Base-by-base conservation (phyloP, 192 early-diverging fungal species). In the Dimargaris cristalligena region DNA sequence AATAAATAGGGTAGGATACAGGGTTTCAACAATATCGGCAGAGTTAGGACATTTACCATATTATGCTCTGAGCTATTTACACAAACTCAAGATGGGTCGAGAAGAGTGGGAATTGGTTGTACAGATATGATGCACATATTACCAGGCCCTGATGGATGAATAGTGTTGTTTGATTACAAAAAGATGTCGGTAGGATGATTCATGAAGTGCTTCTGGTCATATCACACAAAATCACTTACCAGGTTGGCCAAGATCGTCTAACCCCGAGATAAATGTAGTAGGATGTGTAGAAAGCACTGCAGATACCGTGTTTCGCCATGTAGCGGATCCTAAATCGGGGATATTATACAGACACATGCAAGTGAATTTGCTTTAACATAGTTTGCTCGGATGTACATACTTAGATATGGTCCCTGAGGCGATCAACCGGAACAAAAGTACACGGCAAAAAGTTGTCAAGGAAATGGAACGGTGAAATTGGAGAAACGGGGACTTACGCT, bases 281-380 rank as follows among this genome's bases (percentile, higher is more conserved):
- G 72, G 74, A n/a, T 89, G 84, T 10, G 85, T 88, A 4, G 88
- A 92, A 25, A 92, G 62, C 29, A 81, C 80, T 50, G 86, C 87
- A 2, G 87, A 88, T 4, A 92, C 78, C 2, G 87, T 90, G 66
- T 92, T 92, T 34, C 84, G 79, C 90, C 90, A 92, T 0, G 86
- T 89, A 0, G 78, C 75, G 0, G 83, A 78, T 65, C 74, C 81
- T 82, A 8, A 4, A 9, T n/a, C 14, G 28, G 34, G 48, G 34
- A 59, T 6, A 10, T 28, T 28, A 22, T 28, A 28, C 4, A 28
- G 16, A 14, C 11, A 11, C 29, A 2, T 16, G 29, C 22, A 22
- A 61, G 16, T 0, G 4, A 18, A 61, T 13, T 22, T 4, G 20
- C 34, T 34, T 9, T 3, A n/a, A 10, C 4, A 31, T 41, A 10